These are phyloP conservation scores for Oryza rufipogon DNA, from an alignment of 176 grass and related monocot species.

Conservation along the genomic window DNA sequence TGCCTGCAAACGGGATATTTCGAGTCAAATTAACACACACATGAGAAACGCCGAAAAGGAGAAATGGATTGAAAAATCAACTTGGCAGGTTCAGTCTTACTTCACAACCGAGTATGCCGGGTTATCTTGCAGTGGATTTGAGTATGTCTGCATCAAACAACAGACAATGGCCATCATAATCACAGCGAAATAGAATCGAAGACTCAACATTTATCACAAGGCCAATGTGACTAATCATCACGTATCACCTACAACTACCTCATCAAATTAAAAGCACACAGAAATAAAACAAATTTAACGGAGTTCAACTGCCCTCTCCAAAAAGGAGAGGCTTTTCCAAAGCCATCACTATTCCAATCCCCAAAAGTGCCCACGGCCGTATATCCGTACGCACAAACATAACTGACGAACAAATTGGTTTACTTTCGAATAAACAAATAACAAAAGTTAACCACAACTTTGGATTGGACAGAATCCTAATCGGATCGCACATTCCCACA, in stretches of 20 bases:
- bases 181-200: neutral
- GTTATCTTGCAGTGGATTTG: conserved; percentile 94
- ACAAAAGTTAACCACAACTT: conserved; percentile 7
- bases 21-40: neutral
- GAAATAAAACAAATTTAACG: neutral
- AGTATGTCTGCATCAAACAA: conserved; percentile 62
- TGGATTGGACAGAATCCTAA: conserved; percentile 25
- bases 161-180: conserved; percentile 8
- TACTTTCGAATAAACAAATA: neutral
- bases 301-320: neutral
- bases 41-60: neutral
- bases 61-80: neutral
- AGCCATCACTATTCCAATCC: neutral
- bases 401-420: conserved; percentile 15
- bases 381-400: neutral
- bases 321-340: neutral
- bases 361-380: neutral
- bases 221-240: neutral
- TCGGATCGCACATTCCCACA: conserved; percentile 8
- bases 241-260: neutral
- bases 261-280: neutral
- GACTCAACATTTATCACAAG: neutral
- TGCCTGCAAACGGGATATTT: conserved; percentile 55
- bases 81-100: conserved; percentile 44
- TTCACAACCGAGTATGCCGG: conserved; percentile 95